Base-by-base conservation (phyloP, 352 stramenopile genomes). In the Globisporangium viniferum region DNA sequence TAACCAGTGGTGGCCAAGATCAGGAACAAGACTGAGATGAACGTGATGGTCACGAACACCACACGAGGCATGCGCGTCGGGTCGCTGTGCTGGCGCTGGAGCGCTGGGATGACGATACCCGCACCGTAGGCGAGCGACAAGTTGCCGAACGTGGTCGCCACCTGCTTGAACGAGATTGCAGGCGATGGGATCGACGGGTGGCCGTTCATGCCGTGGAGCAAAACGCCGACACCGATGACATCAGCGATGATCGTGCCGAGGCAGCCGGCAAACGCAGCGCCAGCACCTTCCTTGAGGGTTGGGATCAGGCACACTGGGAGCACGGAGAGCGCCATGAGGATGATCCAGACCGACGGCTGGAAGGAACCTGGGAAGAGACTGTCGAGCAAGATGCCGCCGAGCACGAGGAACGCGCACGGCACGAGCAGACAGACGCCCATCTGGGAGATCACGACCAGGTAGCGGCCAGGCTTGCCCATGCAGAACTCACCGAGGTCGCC, bases 181-280 rank as follows among this genome's bases (percentile, higher is more conserved):
- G 79, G 78, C 35, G 68, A 54, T 20, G 77, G 77, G 49, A 80
- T 73, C 46, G 75, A 67, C 48, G 69, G 64, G 61, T 84, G 78
- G 56, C 73, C 78, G 10, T 68, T 65, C 79, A 88, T 82, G 27
- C 80, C 77, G 70, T 75, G 74, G 53, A 85, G 72, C 27, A 88
- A 61, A 9, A 88, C 60, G 22, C 54, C 46, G 6, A 80, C 73
- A 12, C 72, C 74, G 33, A 84, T 79, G 5, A 81, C 48, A 60
- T 84, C 76, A 24, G 78, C 78, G n/a, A 88, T 74, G 27, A 85
- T 66, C 7, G 79, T 88, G 12, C 80, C 79, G 56, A 88, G 66
- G 59, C 69, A 74, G 15, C 70, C 80, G 27, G 79, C 79, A 39
- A 85, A 82, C 3, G 78, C 80, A 35, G 78, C 76, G 14, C 66